Evolutionary conservation across 768 basidiomycete species (phyloP), one percentile per base, ranked within the genome.

Genomic region (Clitopilus hobsonii): DNA sequence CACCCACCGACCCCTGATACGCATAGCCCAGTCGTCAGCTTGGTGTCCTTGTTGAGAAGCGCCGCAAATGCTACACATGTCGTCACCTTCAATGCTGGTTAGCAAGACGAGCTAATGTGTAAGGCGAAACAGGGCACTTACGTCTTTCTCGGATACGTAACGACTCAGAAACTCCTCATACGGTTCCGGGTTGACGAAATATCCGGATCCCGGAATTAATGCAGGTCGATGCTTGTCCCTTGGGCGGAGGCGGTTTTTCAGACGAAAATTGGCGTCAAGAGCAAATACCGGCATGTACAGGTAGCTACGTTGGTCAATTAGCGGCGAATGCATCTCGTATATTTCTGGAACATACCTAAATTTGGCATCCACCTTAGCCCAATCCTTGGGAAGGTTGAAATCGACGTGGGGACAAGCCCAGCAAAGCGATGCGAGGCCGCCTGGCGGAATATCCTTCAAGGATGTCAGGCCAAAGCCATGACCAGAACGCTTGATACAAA

Each of bases 1-100:
- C 51, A 45, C 6, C 26, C 30, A 23, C 51, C 60, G 1, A 61
- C 30, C 1, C 60, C 59, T 28, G 58, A 52, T 2, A 16, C 1
- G 7, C 11, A n/a, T 16, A 61, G 22, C 8, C 60, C 60, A 13
- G 30, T 51, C 0, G 52, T 38, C 6, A 7, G 67, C 67, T 22
- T 26, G 65, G 56, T 0, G 68, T 55, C 67, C 64, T 1, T 71
- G 59, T 0, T 67, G 67, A 28, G 66, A 63, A 38, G 69, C 66
- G 1, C 62, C 61, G 38, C 72, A 74, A 20, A 55, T 63, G 18
- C 64, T 63, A 51, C 65, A 63, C 70, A 41, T 8, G 38, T 41
- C 6, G 11, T 41, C 10, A 41, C 18, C 38, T 41, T 10, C 6
- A 41, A 20, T 41, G 6, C 69, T n/a, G 49, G 24, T 10, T 54